Conservation (phyloP, 257 asterid species). For the Verbena officinalis region DNA sequence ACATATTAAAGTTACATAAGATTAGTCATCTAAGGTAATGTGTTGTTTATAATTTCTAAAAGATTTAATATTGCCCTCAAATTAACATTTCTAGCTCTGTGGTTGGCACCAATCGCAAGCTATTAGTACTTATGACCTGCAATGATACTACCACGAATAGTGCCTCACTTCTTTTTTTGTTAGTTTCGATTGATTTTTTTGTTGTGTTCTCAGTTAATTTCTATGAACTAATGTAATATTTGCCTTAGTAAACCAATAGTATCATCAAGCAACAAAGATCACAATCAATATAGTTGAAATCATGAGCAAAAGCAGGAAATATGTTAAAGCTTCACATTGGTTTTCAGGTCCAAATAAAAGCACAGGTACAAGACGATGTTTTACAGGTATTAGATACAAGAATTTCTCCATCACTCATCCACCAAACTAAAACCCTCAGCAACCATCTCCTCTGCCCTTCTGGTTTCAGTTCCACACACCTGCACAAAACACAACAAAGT, state of each 20-base stretch:
- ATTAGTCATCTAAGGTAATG: no score
- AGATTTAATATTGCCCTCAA: no score
- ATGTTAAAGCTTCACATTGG: conserved; percentile 3
- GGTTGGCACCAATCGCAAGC: background rate
- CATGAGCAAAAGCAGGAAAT: background rate
- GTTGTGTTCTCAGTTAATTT: background rate
- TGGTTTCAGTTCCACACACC: conserved; percentile 20
- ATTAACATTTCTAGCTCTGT: no score
- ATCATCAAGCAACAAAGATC: background rate
- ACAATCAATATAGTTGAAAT: background rate
- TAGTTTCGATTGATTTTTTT: conserved; percentile 8
- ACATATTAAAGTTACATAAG: no score
- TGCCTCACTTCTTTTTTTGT: background rate
- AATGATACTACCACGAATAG: no score
- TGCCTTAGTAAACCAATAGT: background rate
- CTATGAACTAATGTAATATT: background rate
- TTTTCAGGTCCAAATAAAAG: conserved; percentile 26
- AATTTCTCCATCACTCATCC: conserved; percentile 28
- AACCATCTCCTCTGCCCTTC: conserved; percentile 8
- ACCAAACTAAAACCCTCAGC: conserved; percentile 19
- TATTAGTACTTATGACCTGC: background rate
- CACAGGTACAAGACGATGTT: conserved; percentile 31
- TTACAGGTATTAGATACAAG: conserved; percentile 47
- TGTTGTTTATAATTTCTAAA: no score
- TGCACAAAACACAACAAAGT: background rate